Evolutionary conservation across 2,329 filamentous ascomycete genomes (phyloP), one percentile per base, ranked within the genome.

Genomic region (Ascochyta koolunga): DNA sequence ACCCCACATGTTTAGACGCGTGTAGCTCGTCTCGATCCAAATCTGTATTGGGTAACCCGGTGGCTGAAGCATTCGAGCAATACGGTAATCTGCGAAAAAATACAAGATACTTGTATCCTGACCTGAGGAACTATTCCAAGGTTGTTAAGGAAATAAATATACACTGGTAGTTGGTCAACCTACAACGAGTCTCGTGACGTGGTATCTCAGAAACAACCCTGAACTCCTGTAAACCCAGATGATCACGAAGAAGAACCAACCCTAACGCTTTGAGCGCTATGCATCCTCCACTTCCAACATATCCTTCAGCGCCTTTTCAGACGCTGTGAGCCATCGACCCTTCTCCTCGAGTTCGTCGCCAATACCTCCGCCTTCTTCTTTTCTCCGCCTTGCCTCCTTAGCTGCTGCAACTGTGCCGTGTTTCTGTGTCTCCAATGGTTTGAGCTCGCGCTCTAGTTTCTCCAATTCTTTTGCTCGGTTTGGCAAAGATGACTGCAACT

Each of bases 301-400:
- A 54, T 83, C 80, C 67, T 78, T 85, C 71, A 92, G 71, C 13
- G 76, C 82, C 8, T 78, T 76, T 68, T 91, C 89, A n/a, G 85
- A 86, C 16, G 86, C 87, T 61, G 85, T 83, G 76, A 87, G 86
- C 90, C 90, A 93, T 61, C 89, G 80, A 5, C 88, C 90, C 63
- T 86, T 82, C 73, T 90, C 87, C 71, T 93, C 90, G 27, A 92
- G 72, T 65, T 93, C 89, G 64, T 91, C 89, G 15, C 85, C 84
- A 36, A 86, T 83, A 5, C 87, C 88, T 7, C 87, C 76, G 8
- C 86, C 68, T 70, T 81, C 72, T 65, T 91, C 88, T 70, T 86
- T 88, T 64, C 88, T 82, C 66, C 85, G 80, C 71, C 82, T 83
- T 11, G 89, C 89, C 65, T 93, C 89, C 61, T 80, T 83, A n/a